Evolutionary conservation across 106 monocot genomes (phyloP), one percentile per base, ranked within the genome.

Genomic region (Gastrodia elata): DNA sequence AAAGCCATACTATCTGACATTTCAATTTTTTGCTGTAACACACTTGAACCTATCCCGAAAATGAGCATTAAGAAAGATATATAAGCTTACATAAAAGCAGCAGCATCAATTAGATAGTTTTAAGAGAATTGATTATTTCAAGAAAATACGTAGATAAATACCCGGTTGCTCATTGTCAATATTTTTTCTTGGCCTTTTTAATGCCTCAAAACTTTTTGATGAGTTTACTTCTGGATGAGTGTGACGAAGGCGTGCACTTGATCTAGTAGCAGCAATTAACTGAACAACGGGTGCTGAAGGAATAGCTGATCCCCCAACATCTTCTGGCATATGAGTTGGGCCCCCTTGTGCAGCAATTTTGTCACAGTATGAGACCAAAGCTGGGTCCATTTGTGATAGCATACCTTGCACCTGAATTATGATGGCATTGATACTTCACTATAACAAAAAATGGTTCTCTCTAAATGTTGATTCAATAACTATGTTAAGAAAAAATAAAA

Each of bases 301-400:
- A 80, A 87, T 70, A 61, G 64, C 24, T 69, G 78, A 79, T 56
- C 65, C 83, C 20, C 70, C 75, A 42, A 68, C 43, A 75, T 84
- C 90, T 84, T 83, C 89, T 46, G 74, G 81, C 49, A 83, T 64
- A 37, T 73, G 73, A 68, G 85, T 26, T 57, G 98, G 93, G 0
- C 93, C 93, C 18, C 97, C 97, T 79, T 87, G 84, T 74, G 46
- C 88, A 70, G 83, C 79, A 80, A 93, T 98, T 76, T 98, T 98
- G 76, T 98, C 98, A 77, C 93, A 98, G 48, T 83, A 91, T 64
- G 93, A 76, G 41, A 88, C 83, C 78, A 98, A 71, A 43, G 91
- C 81, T 68, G 98, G 93, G 43, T 98, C 98, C 91, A 98, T 98
- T 69, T 98, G 93, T 49, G 93, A 98, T 46, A 93, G 70, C 98